A percentile compares a stretch with the other conserved stretches of the same genome.
These are phyloP conservation scores for Aspergillus floridensis DNA, from an alignment of 2,329 filamentous ascomycete genomes.

Conservation along the genomic window DNA sequence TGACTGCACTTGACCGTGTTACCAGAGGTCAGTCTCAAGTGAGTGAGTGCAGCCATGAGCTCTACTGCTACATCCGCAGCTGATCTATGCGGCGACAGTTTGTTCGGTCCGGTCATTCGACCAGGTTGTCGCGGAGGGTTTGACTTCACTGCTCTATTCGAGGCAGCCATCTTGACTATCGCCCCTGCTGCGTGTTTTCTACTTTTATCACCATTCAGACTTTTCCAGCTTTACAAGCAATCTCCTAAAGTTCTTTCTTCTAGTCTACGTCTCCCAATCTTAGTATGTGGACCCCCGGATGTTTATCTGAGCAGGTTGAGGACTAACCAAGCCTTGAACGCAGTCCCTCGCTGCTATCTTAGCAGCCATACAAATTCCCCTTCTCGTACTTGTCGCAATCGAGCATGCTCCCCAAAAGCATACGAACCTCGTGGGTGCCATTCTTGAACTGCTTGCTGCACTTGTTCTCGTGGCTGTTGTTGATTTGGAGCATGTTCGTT, in stretches of 20 bases:
- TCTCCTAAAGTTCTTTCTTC: slow-evolving; percentile 15
- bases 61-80: not conserved
- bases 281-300: too few relatives aligned
- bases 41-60: not conserved
- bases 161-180: slow-evolving; percentile 16
- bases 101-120: slow-evolving; percentile 9
- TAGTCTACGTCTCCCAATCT: not conserved
- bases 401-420: too few relatives aligned
- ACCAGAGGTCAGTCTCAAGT: too few relatives aligned
- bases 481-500: too few relatives aligned
- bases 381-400: too few relatives aligned
- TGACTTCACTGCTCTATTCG: slow-evolving; percentile 19
- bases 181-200: slow-evolving; percentile 9
- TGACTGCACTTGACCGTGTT: too few relatives aligned
- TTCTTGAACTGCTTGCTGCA: too few relatives aligned
- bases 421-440: too few relatives aligned
- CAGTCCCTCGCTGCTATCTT: not conserved
- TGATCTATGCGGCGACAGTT: slow-evolving; percentile 6
- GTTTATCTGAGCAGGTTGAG: too few relatives aligned
- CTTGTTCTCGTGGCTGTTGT: too few relatives aligned
- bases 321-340: slow-evolving; percentile 9
- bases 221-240: slow-evolving; percentile 12
- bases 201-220: slow-evolving; percentile 12
- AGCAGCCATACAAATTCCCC: too few relatives aligned
- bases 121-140: slow-evolving; percentile 17